Conservation (phyloP, 345 rosid species). For the Boechera divaricarpa region DNA sequence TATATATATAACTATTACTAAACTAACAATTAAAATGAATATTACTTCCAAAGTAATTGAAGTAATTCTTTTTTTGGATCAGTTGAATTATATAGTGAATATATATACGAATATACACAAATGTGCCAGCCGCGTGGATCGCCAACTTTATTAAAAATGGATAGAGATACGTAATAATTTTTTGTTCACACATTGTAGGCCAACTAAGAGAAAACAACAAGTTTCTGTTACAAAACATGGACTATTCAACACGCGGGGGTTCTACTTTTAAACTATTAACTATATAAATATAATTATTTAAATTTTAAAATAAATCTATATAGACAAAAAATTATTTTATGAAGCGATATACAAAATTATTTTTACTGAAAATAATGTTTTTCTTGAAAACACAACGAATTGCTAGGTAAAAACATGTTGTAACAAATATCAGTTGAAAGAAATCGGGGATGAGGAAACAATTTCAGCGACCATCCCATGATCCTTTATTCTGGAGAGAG, state of each 20-base stretch:
- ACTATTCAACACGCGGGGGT: background rate
- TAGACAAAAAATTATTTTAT: no score
- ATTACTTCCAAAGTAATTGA: background rate
- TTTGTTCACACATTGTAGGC: conserved; percentile 12
- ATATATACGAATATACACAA: background rate
- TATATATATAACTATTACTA: background rate
- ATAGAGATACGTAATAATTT: conserved; percentile 8
- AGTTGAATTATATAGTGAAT: background rate
- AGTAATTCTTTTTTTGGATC: background rate
- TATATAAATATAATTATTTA: no score
- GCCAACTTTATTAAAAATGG: background rate
- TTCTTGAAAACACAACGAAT: no score
- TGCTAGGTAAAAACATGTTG: no score
- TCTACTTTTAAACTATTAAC: no score
- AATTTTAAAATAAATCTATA: no score
- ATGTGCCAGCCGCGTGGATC: conserved; percentile 26
- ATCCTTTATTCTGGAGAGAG: no score
- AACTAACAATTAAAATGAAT: background rate
- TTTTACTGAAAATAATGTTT: no score
- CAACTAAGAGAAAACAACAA: background rate
- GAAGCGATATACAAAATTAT: no score
- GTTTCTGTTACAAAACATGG: conserved; percentile 1
- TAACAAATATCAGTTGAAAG: no score
- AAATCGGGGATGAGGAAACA: no score
- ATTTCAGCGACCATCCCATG: no score